Percentiles rank a stretch among this genome's conserved stretches.
These are phyloP conservation scores for Emergomyces africanus DNA, from an alignment of 2,329 filamentous ascomycete species.

Conservation along the genomic window DNA sequence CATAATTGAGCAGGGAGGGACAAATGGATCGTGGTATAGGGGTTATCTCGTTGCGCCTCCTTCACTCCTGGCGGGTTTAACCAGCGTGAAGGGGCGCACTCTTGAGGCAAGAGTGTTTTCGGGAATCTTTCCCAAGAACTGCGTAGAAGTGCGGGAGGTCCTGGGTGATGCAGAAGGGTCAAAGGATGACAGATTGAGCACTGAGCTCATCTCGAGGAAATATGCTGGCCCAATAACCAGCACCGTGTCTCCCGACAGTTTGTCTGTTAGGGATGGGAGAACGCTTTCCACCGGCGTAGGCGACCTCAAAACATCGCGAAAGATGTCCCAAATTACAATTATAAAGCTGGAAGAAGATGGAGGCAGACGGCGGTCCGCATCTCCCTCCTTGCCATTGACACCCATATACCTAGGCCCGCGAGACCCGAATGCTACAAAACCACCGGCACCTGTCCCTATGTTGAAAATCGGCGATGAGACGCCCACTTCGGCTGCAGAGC, in stretches of 20 bases:
- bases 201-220: slow-evolving; percentile 21
- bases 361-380: slow-evolving; percentile 18
- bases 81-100: slow-evolving; percentile 79
- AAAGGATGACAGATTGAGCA: slow-evolving; percentile 14
- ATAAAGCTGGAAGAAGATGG: slow-evolving; percentile 25
- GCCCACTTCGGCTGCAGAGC: slow-evolving; percentile 75
- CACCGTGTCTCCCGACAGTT: slow-evolving; percentile 15
- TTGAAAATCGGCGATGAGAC: slow-evolving; percentile 96
- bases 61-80: slow-evolving; percentile 81
- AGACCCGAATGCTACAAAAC: slow-evolving; percentile 54
- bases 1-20: slow-evolving; percentile 89
- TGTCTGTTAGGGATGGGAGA: slow-evolving; percentile 1
- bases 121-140: slow-evolving; percentile 92
- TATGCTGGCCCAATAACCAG: slow-evolving; percentile 15
- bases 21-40: slow-evolving; percentile 78
- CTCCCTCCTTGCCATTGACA: slow-evolving; percentile 22
- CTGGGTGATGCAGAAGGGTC: slow-evolving; percentile 56
- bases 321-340: slow-evolving; percentile 28
- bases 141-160: slow-evolving; percentile 87
- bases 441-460: slow-evolving; percentile 89
- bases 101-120: slow-evolving; percentile 94
- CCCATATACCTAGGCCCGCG: slow-evolving; percentile 31
- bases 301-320: slow-evolving; percentile 24
- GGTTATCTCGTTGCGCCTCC: slow-evolving; percentile 93
- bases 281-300: slow-evolving; percentile 12